Evolutionary conservation across 2,329 filamentous ascomycete genomes (phyloP), one percentile per base, ranked within the genome.

Genomic region (Pseudogymnoascus sp.): DNA sequence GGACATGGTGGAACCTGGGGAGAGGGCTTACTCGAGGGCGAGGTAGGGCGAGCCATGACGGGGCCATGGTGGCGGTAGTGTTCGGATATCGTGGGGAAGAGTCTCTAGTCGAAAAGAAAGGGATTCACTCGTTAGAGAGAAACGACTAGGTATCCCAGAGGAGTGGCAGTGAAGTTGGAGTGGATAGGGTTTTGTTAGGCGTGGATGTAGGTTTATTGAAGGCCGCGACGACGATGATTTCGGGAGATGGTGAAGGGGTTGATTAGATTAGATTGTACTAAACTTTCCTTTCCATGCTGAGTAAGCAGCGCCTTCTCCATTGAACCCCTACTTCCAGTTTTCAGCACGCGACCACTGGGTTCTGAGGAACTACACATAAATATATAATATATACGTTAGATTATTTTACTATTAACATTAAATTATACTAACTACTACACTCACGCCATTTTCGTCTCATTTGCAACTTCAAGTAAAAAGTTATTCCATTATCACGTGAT

Each of bases 161-260:
- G 28, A 12, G 49, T 34, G 49, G 49, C 28, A 36, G 49, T 4
- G 49, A 36, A 21, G 28, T 56, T 21, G 49, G 5, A 36, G 49
- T 21, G 49, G 49, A 56, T 56, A 56, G 12, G 28, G 16, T 12
- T 34, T 14, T 56, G 28, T 16, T 56, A 56, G 49, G 49, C n/a
- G 49, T 56, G 49, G 28, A 56, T 56, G 49, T 36, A 56, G 49
- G 49, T 18, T 34, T 56, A 21, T 56, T 56, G 49, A 3, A 56
- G 49, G 5, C 49, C 28, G 49, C 49, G 49, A 56, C 49, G 49
- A 56, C 49, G 49, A 56, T 56, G 49, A 56, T 56, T 56, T 56
- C 7, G 49, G 49, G 21, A 28, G 49, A 56, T 56, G 49, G 49
- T 18, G 49, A 56, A 34, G 49, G 49, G 49, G 49, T 56, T 36